phyloP scores from a whole-genome alignment of 2,329 filamentous ascomycete species.

The Venturia asperata region DNA sequence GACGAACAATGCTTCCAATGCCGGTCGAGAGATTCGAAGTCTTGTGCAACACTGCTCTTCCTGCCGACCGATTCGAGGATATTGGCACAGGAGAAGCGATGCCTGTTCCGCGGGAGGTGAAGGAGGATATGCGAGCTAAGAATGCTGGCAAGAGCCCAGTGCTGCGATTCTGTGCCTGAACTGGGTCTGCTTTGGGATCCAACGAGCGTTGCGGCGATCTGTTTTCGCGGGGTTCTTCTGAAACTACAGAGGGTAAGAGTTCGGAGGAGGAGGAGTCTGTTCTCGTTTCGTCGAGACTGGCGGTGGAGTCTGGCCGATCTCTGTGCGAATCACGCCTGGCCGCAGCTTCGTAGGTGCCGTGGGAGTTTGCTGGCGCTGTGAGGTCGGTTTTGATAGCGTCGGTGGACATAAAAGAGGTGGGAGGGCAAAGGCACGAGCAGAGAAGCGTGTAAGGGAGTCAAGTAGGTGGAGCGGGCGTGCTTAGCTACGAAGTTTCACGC shows the following conservation, averaged over 20 bases:
- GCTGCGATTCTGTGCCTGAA: conserved; percentile 1
- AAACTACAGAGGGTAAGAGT: conserved; percentile 7
- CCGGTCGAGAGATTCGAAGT: neutral
- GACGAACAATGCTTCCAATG: neutral
- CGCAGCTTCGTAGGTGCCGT: neutral
- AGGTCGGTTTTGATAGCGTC: conserved; percentile 6
- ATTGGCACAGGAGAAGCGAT: neutral
- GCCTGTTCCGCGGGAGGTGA: conserved; percentile 12
- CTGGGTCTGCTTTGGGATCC: neutral
- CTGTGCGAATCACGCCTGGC: conserved; percentile 5
- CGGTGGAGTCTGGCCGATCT: conserved; percentile 5
- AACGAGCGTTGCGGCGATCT: neutral
- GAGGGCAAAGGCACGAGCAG: neutral
- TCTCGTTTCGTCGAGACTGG: conserved; percentile 5
- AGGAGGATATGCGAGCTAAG: conserved; percentile 10
- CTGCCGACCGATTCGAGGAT: neutral
- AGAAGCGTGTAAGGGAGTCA: neutral
- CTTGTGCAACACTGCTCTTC: conserved; percentile 8
- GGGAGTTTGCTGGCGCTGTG: neutral
- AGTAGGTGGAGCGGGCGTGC: conserved; percentile 9
- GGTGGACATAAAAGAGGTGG: conserved; percentile 14
- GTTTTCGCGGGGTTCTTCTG: neutral
- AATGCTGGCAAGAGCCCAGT: conserved; percentile 7
- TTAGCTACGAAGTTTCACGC: conserved; percentile 5
- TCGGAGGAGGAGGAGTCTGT: neutral